These are phyloP conservation scores for Amanita phalloides DNA, from an alignment of 768 basidiomycete genomes.

Conservation along the genomic window DNA sequence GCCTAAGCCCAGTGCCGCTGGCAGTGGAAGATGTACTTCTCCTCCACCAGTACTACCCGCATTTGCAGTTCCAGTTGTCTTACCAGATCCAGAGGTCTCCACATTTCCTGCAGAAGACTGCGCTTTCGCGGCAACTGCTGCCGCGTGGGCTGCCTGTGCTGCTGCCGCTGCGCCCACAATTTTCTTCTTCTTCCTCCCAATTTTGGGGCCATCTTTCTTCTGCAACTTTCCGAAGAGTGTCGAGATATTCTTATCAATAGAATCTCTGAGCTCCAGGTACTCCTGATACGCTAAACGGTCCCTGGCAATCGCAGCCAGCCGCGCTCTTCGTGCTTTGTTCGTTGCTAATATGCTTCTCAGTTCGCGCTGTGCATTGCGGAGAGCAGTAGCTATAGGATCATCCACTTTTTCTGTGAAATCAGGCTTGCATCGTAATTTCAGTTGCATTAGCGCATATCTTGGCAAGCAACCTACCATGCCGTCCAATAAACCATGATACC, in stretches of 20 bases:
- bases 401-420: conserved; percentile 75
- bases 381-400: conserved; percentile 86
- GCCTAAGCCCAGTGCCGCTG: conserved; percentile 58
- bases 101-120: background rate
- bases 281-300: conserved; percentile 89
- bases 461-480: conserved; percentile 44
- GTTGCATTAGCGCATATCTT: background rate
- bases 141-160: conserved; percentile 12
- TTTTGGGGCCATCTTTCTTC: conserved; percentile 70
- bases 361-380: conserved; percentile 80
- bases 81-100: background rate
- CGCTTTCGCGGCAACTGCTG: conserved; percentile 2
- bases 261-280: conserved; percentile 75
- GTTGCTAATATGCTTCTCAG: conserved; percentile 65
- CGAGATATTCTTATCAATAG: conserved; percentile 78
- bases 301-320: conserved; percentile 65
- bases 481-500: conserved; percentile 62
- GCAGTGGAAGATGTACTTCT: conserved; percentile 26
- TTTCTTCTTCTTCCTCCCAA: conserved; percentile 72
- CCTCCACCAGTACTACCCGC: conserved; percentile 19
- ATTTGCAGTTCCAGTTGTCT: conserved; percentile 14
- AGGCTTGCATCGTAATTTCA: conserved; percentile 31
- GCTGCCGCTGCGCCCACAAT: conserved; percentile 19
- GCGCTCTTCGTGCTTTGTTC: conserved; percentile 76
- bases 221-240: conserved; percentile 68